phyloP scores from a whole-genome alignment of 1,139 yeast genomes.

The Zygotorulaspora mrakii region DNA sequence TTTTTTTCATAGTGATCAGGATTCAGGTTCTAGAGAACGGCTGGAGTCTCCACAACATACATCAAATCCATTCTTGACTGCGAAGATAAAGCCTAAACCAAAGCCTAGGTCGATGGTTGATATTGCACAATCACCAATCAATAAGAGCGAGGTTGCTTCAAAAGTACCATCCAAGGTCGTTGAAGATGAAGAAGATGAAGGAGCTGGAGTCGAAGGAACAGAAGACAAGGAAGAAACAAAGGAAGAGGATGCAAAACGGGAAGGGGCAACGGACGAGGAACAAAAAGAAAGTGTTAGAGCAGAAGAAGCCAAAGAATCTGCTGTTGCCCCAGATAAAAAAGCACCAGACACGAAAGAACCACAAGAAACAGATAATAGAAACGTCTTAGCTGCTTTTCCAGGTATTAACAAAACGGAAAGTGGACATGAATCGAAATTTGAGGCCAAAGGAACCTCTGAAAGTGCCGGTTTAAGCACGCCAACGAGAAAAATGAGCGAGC shows the following conservation, averaged over 20 bases:
- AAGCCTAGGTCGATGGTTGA: conserved; percentile 28
- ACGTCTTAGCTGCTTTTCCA: too few relatives aligned
- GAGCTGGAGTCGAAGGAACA: not conserved
- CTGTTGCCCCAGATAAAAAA: not conserved
- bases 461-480: conserved; percentile 3
- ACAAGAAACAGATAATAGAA: too few relatives aligned
- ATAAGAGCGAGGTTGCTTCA: conserved; percentile 7
- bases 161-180: conserved; percentile 13
- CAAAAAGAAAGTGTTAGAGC: not conserved
- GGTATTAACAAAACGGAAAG: too few relatives aligned
- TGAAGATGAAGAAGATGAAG: conserved; percentile 4
- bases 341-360: not conserved
- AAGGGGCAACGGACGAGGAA: not conserved
- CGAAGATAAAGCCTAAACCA: conserved; percentile 15
- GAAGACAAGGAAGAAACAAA: not conserved
- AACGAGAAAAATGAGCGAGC: conserved; percentile 4
- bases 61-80: conserved; percentile 21
- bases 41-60: conserved; percentile 12
- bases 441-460: not conserved
- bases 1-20: conserved; percentile 11
- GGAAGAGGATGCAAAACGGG: too few relatives aligned
- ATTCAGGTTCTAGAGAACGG: conserved; percentile 2
- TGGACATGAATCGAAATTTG: conserved; percentile 1
- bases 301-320: not conserved
- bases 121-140: conserved; percentile 23